Conservation (phyloP, 441 rosid genomes). For the Erysimum cheiri region DNA sequence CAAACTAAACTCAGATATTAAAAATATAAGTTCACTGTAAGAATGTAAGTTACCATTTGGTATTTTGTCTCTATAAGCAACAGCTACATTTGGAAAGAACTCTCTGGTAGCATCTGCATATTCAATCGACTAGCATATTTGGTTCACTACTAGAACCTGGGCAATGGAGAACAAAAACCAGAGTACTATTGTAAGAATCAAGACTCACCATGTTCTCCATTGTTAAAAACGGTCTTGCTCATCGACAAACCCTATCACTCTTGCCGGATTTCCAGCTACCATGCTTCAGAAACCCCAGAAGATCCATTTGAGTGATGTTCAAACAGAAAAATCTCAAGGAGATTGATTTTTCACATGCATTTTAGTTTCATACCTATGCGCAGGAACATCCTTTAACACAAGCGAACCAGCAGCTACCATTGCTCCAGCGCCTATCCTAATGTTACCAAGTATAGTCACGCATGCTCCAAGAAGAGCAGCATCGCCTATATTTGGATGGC, state of each 20-base stretch:
- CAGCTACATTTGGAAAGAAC: conserved; percentile 42
- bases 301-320: conserved; percentile 5
- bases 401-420: conserved; percentile 92
- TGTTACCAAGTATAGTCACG: conserved; percentile 79
- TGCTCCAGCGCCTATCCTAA: conserved; percentile 78
- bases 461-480: conserved; percentile 81
- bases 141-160: conserved; percentile 3
- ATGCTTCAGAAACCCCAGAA: conserved; percentile 54
- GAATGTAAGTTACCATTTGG: conserved; percentile 37
- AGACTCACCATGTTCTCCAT: conserved; percentile 81
- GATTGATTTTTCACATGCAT: not conserved
- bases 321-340: conserved; percentile 4
- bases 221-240: conserved; percentile 77
- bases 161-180: conserved; percentile 11
- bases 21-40: not conserved
- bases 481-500: conserved; percentile 83
- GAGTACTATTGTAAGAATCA: not conserved
- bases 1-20: not conserved
- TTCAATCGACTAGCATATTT: conserved; percentile 16
- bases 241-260: conserved; percentile 63
- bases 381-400: conserved; percentile 69
- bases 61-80: conserved; percentile 22
- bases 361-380: conserved; percentile 61
- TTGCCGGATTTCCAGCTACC: conserved; percentile 83
- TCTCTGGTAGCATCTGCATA: conserved; percentile 43